These are phyloP conservation scores for Backusella circina DNA, from an alignment of 192 early-diverging fungal genomes.

Conservation along the genomic window DNA sequence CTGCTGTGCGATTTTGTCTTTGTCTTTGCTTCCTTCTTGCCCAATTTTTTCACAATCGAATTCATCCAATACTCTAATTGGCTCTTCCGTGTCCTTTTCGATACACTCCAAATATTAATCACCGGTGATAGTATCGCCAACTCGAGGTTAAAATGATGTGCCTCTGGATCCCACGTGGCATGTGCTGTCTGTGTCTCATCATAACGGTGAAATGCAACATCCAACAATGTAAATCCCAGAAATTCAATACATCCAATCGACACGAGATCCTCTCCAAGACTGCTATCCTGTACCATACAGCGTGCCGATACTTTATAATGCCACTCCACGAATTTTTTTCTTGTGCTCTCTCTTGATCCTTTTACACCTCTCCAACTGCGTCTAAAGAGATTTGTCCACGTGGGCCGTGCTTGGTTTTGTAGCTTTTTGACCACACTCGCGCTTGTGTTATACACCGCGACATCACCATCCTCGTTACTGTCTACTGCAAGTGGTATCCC, in stretches of 20 bases:
- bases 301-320: neutral
- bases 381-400: conserved; percentile 2
- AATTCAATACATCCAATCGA: neutral
- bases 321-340: neutral
- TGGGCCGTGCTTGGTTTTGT: neutral
- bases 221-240: neutral
- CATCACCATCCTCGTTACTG: neutral
- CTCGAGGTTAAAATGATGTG: neutral
- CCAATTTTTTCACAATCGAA: neutral
- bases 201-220: neutral
- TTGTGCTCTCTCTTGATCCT: neutral
- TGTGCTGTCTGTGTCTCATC: neutral
- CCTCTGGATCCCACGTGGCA: neutral
- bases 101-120: neutral
- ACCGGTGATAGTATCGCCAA: neutral
- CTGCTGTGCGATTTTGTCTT: neutral
- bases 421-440: neutral
- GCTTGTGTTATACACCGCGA: neutral
- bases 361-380: neutral
- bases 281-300: neutral
- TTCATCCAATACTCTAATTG: conserved; percentile 2
- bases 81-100: neutral
- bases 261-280: neutral
- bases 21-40: neutral
- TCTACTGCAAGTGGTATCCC: neutral